These are phyloP conservation scores for Beverwykella pulmonaria DNA, from an alignment of 495 filamentous ascomycete species.

Conservation along the genomic window DNA sequence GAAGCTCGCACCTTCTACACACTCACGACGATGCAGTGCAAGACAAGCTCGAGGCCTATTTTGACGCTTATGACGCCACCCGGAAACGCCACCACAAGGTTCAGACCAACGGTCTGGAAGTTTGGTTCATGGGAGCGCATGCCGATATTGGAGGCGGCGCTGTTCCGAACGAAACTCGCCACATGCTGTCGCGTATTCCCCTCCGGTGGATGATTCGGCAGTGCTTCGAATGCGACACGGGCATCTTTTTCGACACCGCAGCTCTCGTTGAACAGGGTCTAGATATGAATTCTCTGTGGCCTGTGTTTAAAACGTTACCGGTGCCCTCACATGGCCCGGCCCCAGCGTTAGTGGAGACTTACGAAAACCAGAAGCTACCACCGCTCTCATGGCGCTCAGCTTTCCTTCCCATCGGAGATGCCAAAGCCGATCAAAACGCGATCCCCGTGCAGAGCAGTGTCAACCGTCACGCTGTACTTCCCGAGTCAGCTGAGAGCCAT, in stretches of 20 bases:
- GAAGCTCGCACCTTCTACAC: not conserved
- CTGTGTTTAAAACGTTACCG: constrained; percentile 32
- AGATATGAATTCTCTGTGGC: constrained; percentile 44
- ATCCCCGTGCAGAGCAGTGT: constrained; percentile 1
- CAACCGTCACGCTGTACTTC: constrained; percentile 19
- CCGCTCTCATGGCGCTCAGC: constrained; percentile 17
- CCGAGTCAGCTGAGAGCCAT: constrained; percentile 47
- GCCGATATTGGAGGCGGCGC: constrained; percentile 47
- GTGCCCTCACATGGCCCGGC: constrained; percentile 36
- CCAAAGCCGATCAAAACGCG: not conserved
- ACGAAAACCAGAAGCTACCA: constrained; percentile 31
- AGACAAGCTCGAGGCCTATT: constrained; percentile 27
- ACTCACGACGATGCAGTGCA: not conserved
- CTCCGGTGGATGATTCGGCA: constrained; percentile 51
- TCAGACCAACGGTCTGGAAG: constrained; percentile 44
- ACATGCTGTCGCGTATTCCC: constrained; percentile 52
- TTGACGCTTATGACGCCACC: constrained; percentile 34
- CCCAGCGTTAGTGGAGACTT: constrained; percentile 38
- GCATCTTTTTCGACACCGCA: constrained; percentile 44
- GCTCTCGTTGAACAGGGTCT: constrained; percentile 43
- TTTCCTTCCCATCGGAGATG: constrained; percentile 18
- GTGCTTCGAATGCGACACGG: constrained; percentile 45
- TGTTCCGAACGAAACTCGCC: constrained; percentile 45
- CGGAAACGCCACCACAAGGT: constrained; percentile 15
- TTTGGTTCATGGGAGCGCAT: constrained; percentile 47